Evolutionary conservation across 2,329 filamentous ascomycete species (phyloP).

Genomic region (Ophiognomonia clavigignenti-juglandacearum): DNA sequence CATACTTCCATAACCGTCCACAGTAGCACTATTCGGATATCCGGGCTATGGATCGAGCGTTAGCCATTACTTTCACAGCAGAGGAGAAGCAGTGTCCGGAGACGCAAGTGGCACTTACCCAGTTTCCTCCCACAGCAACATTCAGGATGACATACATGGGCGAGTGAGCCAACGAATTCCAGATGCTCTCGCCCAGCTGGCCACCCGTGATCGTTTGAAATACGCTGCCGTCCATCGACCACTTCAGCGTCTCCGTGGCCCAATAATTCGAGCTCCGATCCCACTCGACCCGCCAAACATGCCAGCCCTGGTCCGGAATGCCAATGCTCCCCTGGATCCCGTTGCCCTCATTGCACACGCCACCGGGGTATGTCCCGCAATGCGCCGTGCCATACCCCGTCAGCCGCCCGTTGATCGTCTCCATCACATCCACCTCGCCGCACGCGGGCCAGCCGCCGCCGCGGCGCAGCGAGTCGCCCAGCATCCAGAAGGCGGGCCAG

Average conservation of each 20-base stretch:
- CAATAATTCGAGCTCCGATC: conserved; percentile 40
- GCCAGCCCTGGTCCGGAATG: conserved; percentile 43
- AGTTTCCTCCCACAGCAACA: conserved; percentile 25
- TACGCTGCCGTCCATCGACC: conserved; percentile 39
- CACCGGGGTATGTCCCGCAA: conserved; percentile 32
- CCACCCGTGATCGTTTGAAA: conserved; percentile 40
- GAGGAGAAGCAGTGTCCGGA: neutral
- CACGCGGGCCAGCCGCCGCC: conserved; percentile 43
- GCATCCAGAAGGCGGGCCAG: conserved; percentile 51
- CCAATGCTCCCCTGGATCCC: conserved; percentile 31
- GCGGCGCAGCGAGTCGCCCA: conserved; percentile 41
- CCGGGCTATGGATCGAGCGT: conserved; percentile 21
- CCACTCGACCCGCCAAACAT: conserved; percentile 42
- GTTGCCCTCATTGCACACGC: conserved; percentile 42
- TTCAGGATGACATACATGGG: conserved; percentile 25
- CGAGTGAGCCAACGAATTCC: conserved; percentile 30
- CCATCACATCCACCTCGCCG: conserved; percentile 46
- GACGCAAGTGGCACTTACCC: conserved; percentile 22
- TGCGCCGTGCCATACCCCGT: conserved; percentile 44
- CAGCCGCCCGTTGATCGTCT: conserved; percentile 41
- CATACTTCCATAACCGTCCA: conserved; percentile 24
- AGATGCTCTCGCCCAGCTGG: conserved; percentile 35
- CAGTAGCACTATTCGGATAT: conserved; percentile 22
- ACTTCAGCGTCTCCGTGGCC: conserved; percentile 42
- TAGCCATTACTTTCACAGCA: neutral